Base-by-base conservation (phyloP, 768 basidiomycete species). In the Mycena galopus region DNA sequence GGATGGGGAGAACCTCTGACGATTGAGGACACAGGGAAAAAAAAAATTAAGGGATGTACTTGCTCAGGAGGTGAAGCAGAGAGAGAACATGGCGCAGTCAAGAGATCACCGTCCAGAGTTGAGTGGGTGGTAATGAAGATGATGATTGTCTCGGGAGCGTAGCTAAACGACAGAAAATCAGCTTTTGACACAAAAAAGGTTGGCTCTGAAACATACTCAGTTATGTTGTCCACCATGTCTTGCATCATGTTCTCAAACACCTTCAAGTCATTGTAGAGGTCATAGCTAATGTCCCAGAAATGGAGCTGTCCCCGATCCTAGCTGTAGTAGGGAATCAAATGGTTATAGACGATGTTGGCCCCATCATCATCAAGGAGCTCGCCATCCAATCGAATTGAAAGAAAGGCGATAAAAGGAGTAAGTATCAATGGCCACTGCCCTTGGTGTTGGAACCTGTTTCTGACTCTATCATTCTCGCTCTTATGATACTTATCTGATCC, bases 61-160 rank as follows among this genome's bases (percentile, higher is more conserved):
- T 58, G 33, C 6, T n/a, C 1, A 21, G 33, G 33, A 8, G 25
- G 16, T 0, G 33, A 8, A 1, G 51, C 11, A 1, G 47, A n/a
- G 0, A 8, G 16, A n/a, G 33, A 33, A 14, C 27, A 25, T 0
- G 30, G 4, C 4, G 51, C 44, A 17, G 32, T 37, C 10, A 17
- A n/a, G 12, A 53, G 23, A 2, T 17, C 17, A 14, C 63, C 16
- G 0, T 37, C 63, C 0, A 51, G 63, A 0, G 17, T 29, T 5
- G 29, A 25, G 17, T 65, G 63, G 21, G 50, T 55, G n/a, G 63
- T 65, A 4, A 65, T 6, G n/a, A 65, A 53, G 11, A 65, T 9
- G 14, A 65, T 10, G 25, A 65, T 9, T 17, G 53, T 65, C 8
- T 23, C 33, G 0, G 63, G 51, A 0, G 5, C n/a, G n/a, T 37